phyloP scores from a whole-genome alignment of 768 basidiomycete genomes.

The Russula abietina region DNA sequence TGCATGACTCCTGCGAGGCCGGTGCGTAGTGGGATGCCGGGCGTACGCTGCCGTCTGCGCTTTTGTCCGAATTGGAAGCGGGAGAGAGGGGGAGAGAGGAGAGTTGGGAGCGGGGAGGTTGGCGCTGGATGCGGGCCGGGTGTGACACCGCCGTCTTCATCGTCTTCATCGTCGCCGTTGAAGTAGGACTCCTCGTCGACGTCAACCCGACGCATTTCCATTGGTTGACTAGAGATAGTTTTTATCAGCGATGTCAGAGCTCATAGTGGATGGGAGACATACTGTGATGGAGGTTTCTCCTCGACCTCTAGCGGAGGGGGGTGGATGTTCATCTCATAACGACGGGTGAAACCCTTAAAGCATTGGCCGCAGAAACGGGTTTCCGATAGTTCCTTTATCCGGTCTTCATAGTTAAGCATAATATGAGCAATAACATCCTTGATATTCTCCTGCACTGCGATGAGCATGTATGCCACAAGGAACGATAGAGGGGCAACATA shows the following conservation, averaged over 20 bases:
- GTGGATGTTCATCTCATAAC: conserved; percentile 92
- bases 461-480: conserved; percentile 15
- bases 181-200: conserved; percentile 91
- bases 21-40: conserved; percentile 36
- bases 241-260: not conserved
- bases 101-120: not conserved
- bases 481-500: conserved; percentile 33
- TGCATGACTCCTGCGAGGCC: conserved; percentile 42
- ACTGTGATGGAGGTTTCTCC: conserved; percentile 39
- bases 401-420: conserved; percentile 68
- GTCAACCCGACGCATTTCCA: conserved; percentile 47
- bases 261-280: conserved; percentile 17
- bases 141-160: conserved; percentile 36
- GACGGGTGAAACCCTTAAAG: conserved; percentile 65
- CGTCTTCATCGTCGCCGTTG: conserved; percentile 81
- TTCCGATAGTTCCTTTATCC: conserved; percentile 57
- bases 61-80: conserved; percentile 26
- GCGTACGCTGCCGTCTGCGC: conserved; percentile 33
- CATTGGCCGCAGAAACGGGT: conserved; percentile 56
- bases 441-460: conserved; percentile 63
- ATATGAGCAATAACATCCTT: conserved; percentile 79
- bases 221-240: conserved; percentile 7
- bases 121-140: conserved; percentile 25
- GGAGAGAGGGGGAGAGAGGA: conserved; percentile 28
- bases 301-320: conserved; percentile 53